These are phyloP conservation scores for Tuber calosporum DNA, from an alignment of 495 filamentous ascomycete genomes.

Conservation along the genomic window DNA sequence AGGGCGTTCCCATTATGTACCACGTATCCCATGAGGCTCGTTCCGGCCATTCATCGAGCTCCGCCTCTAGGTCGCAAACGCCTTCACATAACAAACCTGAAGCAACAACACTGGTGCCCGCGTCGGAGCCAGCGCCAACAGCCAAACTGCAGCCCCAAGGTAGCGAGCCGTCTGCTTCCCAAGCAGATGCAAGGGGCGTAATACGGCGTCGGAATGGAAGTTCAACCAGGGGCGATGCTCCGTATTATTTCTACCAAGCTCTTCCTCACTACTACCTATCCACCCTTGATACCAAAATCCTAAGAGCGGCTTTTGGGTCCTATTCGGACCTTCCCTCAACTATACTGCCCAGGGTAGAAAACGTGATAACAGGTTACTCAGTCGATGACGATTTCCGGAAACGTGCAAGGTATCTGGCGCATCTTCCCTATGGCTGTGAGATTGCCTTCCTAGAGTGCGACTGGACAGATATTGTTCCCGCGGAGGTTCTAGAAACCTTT, in stretches of 20 bases:
- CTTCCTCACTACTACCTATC: constrained; percentile 88
- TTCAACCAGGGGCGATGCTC: constrained; percentile 36
- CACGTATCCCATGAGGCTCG: constrained; percentile 45
- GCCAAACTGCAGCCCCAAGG: constrained; percentile 33
- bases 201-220: neutral
- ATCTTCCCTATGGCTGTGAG: constrained; percentile 87
- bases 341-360: constrained; percentile 83
- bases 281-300: constrained; percentile 87
- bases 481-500: constrained; percentile 68
- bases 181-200: constrained; percentile 38
- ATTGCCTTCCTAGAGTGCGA: constrained; percentile 93
- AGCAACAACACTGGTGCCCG: constrained; percentile 10
- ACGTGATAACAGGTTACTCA: constrained; percentile 81
- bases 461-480: constrained; percentile 81
- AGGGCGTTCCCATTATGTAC: constrained; percentile 53
- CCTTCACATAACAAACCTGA: constrained; percentile 12
- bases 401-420: constrained; percentile 80
- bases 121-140: constrained; percentile 20
- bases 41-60: constrained; percentile 30
- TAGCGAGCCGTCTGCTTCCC: constrained; percentile 43
- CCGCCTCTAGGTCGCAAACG: constrained; percentile 12
- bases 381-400: constrained; percentile 84
- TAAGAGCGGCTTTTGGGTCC: constrained; percentile 79
- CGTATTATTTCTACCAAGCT: constrained; percentile 85
- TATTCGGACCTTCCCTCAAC: constrained; percentile 81